These are phyloP conservation scores for Macrophomina phaseolina DNA, from an alignment of 2,329 filamentous ascomycete species.

Conservation along the genomic window DNA sequence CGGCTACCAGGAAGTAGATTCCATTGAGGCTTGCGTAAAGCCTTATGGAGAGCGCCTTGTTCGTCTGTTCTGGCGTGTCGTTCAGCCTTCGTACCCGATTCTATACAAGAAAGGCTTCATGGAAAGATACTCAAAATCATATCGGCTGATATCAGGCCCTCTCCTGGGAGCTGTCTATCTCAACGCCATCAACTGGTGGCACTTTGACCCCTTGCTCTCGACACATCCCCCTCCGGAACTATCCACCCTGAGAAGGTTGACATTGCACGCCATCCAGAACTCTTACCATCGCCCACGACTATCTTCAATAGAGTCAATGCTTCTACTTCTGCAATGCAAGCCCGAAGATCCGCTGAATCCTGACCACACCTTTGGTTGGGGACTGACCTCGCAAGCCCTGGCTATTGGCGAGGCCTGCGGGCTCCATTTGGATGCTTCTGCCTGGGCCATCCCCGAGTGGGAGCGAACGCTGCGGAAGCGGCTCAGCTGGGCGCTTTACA, in stretches of 20 bases:
- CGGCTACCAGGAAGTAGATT: constrained; percentile 20
- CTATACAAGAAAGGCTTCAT: constrained; percentile 67
- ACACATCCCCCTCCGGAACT: constrained; percentile 48
- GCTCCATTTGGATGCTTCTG: constrained; percentile 61
- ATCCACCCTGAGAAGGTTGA: constrained; percentile 39
- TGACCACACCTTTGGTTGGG: constrained; percentile 33
- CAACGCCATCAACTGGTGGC: constrained; percentile 66
- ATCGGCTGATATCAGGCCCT: constrained; percentile 64
- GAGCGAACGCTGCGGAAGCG: constrained; percentile 66
- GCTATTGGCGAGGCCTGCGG: constrained; percentile 48
- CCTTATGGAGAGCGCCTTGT: constrained; percentile 55
- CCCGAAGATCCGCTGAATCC: constrained; percentile 24
- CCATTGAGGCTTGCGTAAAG: constrained; percentile 21
- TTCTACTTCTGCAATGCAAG: constrained; percentile 43
- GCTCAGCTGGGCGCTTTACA: constrained; percentile 68
- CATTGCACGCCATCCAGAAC: constrained; percentile 49
- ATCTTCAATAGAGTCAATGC: constrained; percentile 37
- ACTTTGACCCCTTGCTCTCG: constrained; percentile 60
- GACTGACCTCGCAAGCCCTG: constrained; percentile 44
- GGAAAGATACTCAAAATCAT: constrained; percentile 64
- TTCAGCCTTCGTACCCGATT: constrained; percentile 65
- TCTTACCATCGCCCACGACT: constrained; percentile 47
- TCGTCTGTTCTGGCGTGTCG: constrained; percentile 73
- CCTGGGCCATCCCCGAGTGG: constrained; percentile 68
- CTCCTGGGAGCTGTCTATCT: constrained; percentile 67